Conservation (phyloP, 2,329 filamentous ascomycete genomes). For the Ophiostoma piceae region DNA sequence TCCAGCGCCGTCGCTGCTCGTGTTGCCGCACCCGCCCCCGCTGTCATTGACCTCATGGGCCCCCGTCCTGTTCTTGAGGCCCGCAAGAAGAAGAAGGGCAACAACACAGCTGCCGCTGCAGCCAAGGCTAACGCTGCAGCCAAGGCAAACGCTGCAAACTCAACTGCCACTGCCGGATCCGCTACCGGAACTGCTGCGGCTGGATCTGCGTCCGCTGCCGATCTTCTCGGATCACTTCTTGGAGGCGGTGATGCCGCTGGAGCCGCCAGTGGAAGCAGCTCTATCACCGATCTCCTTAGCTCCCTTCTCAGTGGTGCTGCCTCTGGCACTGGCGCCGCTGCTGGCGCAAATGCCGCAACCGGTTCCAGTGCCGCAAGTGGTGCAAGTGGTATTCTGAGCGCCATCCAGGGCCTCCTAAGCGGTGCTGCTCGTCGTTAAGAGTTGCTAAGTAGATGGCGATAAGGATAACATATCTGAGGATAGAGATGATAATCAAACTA, state of each 20-base stretch:
- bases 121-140: not conserved
- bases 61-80: not conserved
- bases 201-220: not conserved
- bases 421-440: conserved; percentile 1
- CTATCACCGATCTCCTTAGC: not conserved
- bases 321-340: not conserved
- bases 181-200: not conserved
- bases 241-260: not conserved
- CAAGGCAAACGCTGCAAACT: not conserved
- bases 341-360: not conserved
- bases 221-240: conserved; percentile 4
- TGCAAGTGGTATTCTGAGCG: not conserved
- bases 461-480: not conserved
- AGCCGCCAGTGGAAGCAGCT: not conserved
- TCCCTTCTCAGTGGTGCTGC: not conserved
- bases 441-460: not conserved
- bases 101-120: not conserved
- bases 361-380: not conserved
- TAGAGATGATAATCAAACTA: not conserved
- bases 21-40: not conserved
- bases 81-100: conserved; percentile 8
- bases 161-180: not conserved
- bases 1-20: not conserved
- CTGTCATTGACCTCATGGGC: conserved; percentile 2
- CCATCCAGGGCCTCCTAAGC: not conserved